A percentile compares a stretch with the other conserved stretches of the same genome.
Conservation (phyloP, 176 grass and related monocot genomes). For the Pontederia paniculata region DNA sequence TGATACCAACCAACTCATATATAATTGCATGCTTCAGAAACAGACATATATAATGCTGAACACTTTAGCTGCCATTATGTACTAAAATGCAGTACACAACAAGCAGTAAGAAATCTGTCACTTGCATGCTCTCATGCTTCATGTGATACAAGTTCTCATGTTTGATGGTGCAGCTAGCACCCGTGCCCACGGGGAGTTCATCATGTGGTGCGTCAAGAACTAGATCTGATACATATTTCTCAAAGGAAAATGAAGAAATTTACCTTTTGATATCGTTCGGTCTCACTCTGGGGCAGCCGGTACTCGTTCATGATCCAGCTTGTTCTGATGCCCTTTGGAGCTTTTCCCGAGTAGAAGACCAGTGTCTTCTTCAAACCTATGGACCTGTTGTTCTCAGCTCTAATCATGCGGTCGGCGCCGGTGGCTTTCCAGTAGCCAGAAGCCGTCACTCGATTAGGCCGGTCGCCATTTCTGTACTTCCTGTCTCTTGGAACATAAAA, state of each 20-base stretch:
- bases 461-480: slow-evolving; percentile 87
- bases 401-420: slow-evolving; percentile 56
- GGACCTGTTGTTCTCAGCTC: slow-evolving; percentile 40
- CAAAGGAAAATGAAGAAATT: neutral
- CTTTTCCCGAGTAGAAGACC: slow-evolving; percentile 96
- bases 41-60: no score
- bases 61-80: no score
- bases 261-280: slow-evolving; percentile 73
- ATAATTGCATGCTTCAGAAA: no score
- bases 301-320: slow-evolving; percentile 99
- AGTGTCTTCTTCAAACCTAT: slow-evolving; percentile 98
- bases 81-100: no score
- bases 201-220: neutral
- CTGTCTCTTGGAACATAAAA: slow-evolving; percentile 97
- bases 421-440: slow-evolving; percentile 95
- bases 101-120: no score
- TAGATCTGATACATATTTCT: slow-evolving; percentile 2
- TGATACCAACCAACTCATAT: no score
- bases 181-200: neutral
- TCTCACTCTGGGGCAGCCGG: slow-evolving; percentile 50
- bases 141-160: neutral
- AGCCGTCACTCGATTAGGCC: slow-evolving; percentile 75
- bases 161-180: neutral
- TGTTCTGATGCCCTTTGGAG: slow-evolving; percentile 71
- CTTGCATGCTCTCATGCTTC: no score